Conservation (phyloP, 345 rosid species). For the Bruguiera sexangula region DNA sequence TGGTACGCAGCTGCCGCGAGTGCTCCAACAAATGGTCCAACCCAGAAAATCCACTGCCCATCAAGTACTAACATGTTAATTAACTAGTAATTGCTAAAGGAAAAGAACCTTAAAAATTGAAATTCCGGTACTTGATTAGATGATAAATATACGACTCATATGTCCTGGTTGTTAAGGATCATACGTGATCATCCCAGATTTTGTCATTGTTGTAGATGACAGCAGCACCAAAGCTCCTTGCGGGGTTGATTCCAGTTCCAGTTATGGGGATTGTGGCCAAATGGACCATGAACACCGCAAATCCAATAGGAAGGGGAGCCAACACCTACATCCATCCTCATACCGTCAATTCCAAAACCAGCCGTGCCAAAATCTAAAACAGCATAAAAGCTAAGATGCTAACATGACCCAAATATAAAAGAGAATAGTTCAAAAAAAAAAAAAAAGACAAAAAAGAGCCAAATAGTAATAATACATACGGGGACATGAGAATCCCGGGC, state of each 20-base stretch:
- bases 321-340: constrained; percentile 30
- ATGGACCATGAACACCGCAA: constrained; percentile 70
- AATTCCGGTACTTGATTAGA: neutral
- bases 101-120: neutral
- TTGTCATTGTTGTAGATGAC: constrained; percentile 51
- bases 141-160: neutral
- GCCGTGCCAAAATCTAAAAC: neutral
- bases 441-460: too few species aligned
- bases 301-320: constrained; percentile 83
- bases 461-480: constrained; percentile 29
- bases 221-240: constrained; percentile 68
- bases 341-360: neutral
- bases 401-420: too few species aligned
- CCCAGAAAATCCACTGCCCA: constrained; percentile 71
- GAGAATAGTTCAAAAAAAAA: too few species aligned
- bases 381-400: neutral
- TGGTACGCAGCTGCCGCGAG: constrained; percentile 63
- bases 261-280: constrained; percentile 71
- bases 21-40: constrained; percentile 62
- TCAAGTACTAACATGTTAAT: neutral
- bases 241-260: constrained; percentile 70
- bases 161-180: neutral
- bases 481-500: constrained; percentile 90
- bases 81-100: neutral
- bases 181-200: constrained; percentile 62